Conservation (phyloP, 208 protist species). For the Porcisia hertigi region DNA sequence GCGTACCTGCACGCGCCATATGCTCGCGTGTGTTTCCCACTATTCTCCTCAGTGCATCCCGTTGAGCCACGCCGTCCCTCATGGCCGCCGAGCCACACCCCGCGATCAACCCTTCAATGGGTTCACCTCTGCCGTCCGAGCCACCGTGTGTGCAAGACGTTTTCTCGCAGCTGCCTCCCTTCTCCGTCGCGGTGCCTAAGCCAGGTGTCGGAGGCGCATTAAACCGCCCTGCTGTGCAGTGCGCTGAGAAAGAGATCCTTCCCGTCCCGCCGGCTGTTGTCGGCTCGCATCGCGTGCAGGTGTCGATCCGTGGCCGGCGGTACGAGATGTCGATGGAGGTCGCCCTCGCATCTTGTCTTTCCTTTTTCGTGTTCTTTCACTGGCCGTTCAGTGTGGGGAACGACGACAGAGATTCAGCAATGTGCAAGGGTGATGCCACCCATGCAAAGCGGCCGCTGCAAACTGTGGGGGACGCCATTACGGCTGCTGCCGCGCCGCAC, state of each 20-base stretch:
- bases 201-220: background rate
- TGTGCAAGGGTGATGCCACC: background rate
- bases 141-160: slow-evolving; percentile 7
- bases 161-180: slow-evolving; percentile 4
- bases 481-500: background rate
- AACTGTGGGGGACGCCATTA: slow-evolving; percentile 23
- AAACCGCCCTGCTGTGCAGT: background rate
- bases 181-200: background rate
- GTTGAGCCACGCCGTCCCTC: background rate
- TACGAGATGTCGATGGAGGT: slow-evolving; percentile 71
- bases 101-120: background rate
- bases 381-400: slow-evolving; percentile 11
- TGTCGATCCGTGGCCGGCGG: slow-evolving; percentile 60
- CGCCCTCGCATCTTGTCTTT: slow-evolving; percentile 42
- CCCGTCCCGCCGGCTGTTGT: slow-evolving; percentile 15
- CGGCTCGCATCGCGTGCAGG: slow-evolving; percentile 49
- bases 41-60: background rate
- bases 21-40: background rate
- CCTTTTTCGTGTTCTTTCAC: slow-evolving; percentile 64
- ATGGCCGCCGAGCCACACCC: background rate
- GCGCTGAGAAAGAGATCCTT: background rate
- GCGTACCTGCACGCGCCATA: no score
- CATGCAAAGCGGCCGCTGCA: background rate
- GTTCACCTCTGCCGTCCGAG: background rate
- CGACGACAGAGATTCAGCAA: background rate